Evolutionary conservation across 495 filamentous ascomycete genomes (phyloP), one percentile per base, ranked within the genome.

Genomic region (Tricharina praecox): DNA sequence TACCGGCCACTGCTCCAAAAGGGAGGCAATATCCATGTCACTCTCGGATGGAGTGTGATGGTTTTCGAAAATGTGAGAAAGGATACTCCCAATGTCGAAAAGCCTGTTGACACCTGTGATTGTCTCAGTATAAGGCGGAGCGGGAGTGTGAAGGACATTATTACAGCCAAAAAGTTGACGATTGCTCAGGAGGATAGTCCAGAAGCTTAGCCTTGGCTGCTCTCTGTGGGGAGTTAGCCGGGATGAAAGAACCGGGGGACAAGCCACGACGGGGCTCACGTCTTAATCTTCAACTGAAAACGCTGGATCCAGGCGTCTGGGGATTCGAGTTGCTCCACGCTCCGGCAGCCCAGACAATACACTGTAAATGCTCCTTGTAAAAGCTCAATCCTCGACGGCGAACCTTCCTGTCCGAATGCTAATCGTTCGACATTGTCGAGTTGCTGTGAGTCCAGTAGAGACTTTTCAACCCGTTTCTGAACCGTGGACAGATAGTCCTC

Each of bases 1-100:
- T 26, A n/a, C 23, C 23, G 40, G 40, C 40, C 40, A 43, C 21
- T 16, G 19, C 40, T 43, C 40, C 1, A 43, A 20, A 8, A 43
- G 18, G 21, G 24, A 10, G 9, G 40, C 40, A 13, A 43, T 19
- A 24, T 26, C 40, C 7, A 18, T 11, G 5, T 37, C 34, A 15
- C 15, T 8, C 18, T 15, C 34, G 16, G 34, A 32, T 5, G 28
- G 28, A 32, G 5, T 13, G 7, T 5, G 5, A 37, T 9, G 18
- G 18, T 15, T 18, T 5, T 18, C 18, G 8, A 37, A 18, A 11
- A 37, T 7, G 8, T 18, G 7, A 18, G 34, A 4, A 7, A 37
- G 16, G 16, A 37, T 4, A 8, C 8, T 37, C 15, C 4, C 4
- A 4, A 4, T 4, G 18, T 18, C 34, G 15, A 37, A 18, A 37